Conservation (phyloP, 108 stramenopile species). For the Skeletonema marinoi region DNA sequence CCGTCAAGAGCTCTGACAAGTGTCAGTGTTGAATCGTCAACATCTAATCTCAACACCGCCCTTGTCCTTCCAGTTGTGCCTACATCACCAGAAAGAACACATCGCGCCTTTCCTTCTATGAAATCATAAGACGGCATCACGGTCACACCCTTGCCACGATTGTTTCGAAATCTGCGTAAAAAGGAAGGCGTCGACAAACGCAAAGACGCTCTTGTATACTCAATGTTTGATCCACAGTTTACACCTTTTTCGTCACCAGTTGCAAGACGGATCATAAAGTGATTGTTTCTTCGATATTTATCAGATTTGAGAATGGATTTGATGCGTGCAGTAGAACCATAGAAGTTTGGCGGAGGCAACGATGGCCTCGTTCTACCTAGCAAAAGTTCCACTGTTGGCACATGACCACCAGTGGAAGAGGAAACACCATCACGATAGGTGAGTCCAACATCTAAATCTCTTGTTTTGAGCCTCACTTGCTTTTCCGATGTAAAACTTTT, state of each 20-base stretch:
- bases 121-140: conserved; percentile 45
- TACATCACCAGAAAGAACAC: conserved; percentile 39
- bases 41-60: conserved; percentile 44
- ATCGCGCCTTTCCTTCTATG: conserved; percentile 28
- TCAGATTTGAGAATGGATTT: background rate
- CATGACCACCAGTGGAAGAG: background rate
- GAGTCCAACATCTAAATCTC: conserved; percentile 24
- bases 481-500: background rate
- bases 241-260: conserved; percentile 6
- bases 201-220: conserved; percentile 34
- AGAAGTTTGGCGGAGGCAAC: background rate
- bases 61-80: conserved; percentile 38
- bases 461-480: background rate
- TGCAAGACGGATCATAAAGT: conserved; percentile 34
- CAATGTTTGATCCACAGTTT: conserved; percentile 4
- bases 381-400: conserved; percentile 29
- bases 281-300: conserved; percentile 19
- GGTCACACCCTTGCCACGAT: conserved; percentile 17
- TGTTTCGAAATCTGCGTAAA: conserved; percentile 11
- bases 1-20: conserved; percentile 34
- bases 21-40: conserved; percentile 47
- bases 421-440: conserved; percentile 11
- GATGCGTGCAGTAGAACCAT: background rate
- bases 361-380: conserved; percentile 24
- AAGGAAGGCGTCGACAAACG: conserved; percentile 25